Evolutionary conservation across 495 filamentous ascomycete genomes (phyloP).

Genomic region (Chaetomium fimeti): DNA sequence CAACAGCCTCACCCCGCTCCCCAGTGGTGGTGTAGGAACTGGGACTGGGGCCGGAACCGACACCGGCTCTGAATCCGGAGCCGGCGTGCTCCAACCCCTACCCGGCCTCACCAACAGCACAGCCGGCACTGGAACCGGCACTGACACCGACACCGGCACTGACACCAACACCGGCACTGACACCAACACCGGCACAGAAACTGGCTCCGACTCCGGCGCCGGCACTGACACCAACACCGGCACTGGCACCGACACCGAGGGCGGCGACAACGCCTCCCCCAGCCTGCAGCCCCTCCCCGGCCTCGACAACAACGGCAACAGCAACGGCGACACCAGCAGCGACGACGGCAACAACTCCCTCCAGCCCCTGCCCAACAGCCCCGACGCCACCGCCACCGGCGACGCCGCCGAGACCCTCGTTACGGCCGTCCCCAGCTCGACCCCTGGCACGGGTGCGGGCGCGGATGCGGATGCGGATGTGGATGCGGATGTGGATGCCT

Average conservation of each 20-base stretch:
- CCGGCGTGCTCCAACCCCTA: constrained; percentile 1
- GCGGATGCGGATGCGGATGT: too few species aligned
- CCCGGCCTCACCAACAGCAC: constrained; percentile 4
- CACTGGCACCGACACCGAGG: background rate
- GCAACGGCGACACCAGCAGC: background rate
- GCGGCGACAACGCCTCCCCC: background rate
- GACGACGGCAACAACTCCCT: background rate
- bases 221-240: background rate
- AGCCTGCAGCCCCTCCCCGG: background rate
- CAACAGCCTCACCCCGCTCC: background rate
- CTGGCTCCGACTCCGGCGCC: background rate
- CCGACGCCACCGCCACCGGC: background rate
- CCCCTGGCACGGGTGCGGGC: background rate
- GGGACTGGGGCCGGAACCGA: too few species aligned
- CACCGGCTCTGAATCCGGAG: too few species aligned
- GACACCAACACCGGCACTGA: background rate
- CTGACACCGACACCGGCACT: background rate
- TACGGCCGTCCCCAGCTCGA: background rate
- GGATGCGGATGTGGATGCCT: too few species aligned
- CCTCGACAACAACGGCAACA: background rate
- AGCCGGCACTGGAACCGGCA: background rate
- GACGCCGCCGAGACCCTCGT: background rate
- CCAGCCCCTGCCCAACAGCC: background rate
- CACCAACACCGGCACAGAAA: background rate
- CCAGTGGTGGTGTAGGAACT: background rate